phyloP scores from a whole-genome alignment of 2,329 filamentous ascomycete species.

The Cordyceps pruinosa region DNA sequence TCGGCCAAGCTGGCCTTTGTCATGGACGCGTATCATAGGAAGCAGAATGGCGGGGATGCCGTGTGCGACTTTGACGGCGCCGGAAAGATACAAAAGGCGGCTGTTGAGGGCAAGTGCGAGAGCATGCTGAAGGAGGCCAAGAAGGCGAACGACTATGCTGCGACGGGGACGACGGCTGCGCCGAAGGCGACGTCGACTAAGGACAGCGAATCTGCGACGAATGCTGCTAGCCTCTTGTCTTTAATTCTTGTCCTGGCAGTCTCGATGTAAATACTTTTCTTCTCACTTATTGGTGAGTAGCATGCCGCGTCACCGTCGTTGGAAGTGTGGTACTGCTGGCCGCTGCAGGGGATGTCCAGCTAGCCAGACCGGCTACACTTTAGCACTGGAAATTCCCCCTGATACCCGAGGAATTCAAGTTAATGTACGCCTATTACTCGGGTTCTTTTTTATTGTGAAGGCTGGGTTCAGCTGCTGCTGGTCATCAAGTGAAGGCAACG shows the following conservation, averaged over 20 bases:
- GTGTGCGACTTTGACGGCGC: slow-evolving; percentile 68
- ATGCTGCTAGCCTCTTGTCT: neutral
- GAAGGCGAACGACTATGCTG: slow-evolving; percentile 40
- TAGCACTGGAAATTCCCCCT: no score
- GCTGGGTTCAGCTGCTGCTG: no score
- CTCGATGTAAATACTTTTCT: neutral
- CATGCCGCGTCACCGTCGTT: no score
- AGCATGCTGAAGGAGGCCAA: slow-evolving; percentile 55
- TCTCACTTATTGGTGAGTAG: no score
- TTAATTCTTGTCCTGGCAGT: neutral
- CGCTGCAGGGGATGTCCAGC: no score
- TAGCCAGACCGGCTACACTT: no score
- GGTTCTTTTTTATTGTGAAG: no score
- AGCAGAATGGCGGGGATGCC: slow-evolving; percentile 42
- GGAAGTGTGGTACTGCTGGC: no score
- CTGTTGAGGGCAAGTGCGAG: slow-evolving; percentile 47
- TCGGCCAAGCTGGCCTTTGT: slow-evolving; percentile 62
- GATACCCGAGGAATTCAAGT: no score
- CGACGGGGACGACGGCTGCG: slow-evolving; percentile 35
- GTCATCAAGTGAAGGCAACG: no score
- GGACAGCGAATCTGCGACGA: neutral
- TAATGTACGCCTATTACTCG: no score
- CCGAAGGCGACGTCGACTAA: neutral
- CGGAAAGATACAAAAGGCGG: slow-evolving; percentile 47
- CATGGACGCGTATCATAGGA: slow-evolving; percentile 39